Base-by-base conservation (phyloP, 192 early-diverging fungal species). In the Backusella mclennaniae region DNA sequence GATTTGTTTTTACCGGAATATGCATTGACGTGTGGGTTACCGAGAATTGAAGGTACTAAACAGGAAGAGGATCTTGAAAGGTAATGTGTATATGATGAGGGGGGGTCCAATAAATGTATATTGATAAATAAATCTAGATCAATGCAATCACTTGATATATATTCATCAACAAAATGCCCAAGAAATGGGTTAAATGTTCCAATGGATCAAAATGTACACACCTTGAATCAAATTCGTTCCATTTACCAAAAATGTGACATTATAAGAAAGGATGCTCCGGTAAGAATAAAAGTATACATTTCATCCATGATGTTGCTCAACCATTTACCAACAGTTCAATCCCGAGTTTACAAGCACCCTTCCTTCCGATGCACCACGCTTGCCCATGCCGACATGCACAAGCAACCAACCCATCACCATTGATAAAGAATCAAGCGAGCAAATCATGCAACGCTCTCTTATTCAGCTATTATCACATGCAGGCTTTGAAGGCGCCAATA, bases 401-500 rank as follows among this genome's bases (percentile, higher is more conserved):
- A 35, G 21, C 35, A 42, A 74, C 36, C 41, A 26, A 23, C 29
- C 7, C 53, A 63, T 66, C 26, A 26, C 36, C 4, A 7, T 97
- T 73, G 90, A 93, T 74, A 77, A 82, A 6, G 69, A 77, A 1
- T 77, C 90, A 1, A 90, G 91, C 17, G 85, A 89, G 46, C 85
- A 81, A 5, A 81, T 94, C 36, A 78, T 94, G 73, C 83, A 87
- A 67, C 90, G 93, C 12, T 87, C 87, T 7, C 78, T 83, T 11
- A 84, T 90, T 0, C 89, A 93, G 75, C 73, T 98, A 73, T 83
- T 97, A 46, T 84, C 92, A 36, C 97, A 99, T 76, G 85, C 91
- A 17, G 97, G 97, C 19, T 99, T 98, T 83, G 96, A 99, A 82
- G 87, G 94, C 39, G 86, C 89, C 33, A 87, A 90, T 11, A 80